Evolutionary conservation across 2,329 filamentous ascomycete species (phyloP).

Genomic region (Neofusicoccum parvum): DNA sequence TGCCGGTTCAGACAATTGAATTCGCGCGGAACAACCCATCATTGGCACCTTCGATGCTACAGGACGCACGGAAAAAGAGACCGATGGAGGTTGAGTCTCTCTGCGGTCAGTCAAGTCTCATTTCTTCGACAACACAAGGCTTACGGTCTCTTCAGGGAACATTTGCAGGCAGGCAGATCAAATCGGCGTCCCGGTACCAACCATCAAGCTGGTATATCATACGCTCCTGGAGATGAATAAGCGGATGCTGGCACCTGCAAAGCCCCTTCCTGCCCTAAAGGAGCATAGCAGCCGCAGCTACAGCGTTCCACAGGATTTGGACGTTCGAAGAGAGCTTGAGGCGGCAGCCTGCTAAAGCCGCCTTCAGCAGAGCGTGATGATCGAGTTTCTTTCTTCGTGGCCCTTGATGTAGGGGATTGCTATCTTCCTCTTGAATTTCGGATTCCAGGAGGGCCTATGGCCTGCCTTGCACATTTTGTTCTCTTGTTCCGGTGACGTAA

Average conservation of each 20-base stretch:
- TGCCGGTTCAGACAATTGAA: constrained; percentile 24
- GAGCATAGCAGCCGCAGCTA: neutral
- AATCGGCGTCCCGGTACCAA: constrained; percentile 15
- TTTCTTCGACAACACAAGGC: neutral
- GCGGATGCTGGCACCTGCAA: neutral
- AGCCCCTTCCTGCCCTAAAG: neutral
- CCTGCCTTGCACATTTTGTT: neutral
- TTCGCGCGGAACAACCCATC: constrained; percentile 23
- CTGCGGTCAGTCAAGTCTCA: constrained; percentile 24
- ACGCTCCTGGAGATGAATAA: constrained; percentile 16
- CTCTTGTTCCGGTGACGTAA: neutral
- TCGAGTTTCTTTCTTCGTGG: neutral
- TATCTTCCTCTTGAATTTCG: neutral
- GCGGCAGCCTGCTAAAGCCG: neutral
- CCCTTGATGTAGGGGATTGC: neutral
- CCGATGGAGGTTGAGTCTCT: constrained; percentile 29
- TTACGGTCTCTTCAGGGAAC: neutral
- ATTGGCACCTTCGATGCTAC: constrained; percentile 28
- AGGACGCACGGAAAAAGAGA: constrained; percentile 26
- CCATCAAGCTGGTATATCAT: constrained; percentile 17
- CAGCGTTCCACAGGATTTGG: neutral
- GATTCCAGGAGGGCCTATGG: neutral
- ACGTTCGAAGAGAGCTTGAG: neutral
- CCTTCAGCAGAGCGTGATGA: neutral
- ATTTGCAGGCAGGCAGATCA: constrained; percentile 10